These are phyloP conservation scores for Monilinia fructicola DNA, from an alignment of 2,329 filamentous ascomycete genomes.

Conservation along the genomic window DNA sequence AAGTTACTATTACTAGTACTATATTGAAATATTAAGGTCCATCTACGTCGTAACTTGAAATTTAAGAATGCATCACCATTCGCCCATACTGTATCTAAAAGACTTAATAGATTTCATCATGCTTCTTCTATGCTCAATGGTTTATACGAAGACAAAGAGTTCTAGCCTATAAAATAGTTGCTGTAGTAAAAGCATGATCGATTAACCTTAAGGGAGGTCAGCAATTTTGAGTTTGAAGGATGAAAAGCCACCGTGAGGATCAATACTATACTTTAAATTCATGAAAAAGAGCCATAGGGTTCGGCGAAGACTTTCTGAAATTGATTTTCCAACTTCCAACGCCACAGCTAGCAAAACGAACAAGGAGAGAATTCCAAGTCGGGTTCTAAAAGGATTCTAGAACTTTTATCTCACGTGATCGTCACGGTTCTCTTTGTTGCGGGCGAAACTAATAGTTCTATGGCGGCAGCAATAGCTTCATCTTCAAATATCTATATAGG, in stretches of 20 bases:
- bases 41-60: neutral
- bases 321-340: too few relatives aligned
- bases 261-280: neutral
- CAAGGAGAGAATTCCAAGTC: neutral
- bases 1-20: neutral
- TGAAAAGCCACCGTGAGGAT: neutral
- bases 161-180: neutral
- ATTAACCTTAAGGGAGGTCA: neutral
- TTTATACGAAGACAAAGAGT: neutral
- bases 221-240: neutral
- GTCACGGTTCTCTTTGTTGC: neutral
- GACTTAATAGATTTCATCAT: constrained; percentile 11
- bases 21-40: neutral
- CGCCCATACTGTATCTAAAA: constrained; percentile 1
- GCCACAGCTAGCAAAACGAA: neutral
- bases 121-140: too few relatives aligned
- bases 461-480: neutral
- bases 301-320: neutral
- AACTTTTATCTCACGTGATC: neutral
- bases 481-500: too few relatives aligned
- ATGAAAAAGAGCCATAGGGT: neutral
- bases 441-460: neutral
- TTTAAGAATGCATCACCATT: neutral
- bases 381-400: neutral
- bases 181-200: neutral